Conservation (phyloP, 495 filamentous ascomycete species). For the Podospora anserina region DNA sequence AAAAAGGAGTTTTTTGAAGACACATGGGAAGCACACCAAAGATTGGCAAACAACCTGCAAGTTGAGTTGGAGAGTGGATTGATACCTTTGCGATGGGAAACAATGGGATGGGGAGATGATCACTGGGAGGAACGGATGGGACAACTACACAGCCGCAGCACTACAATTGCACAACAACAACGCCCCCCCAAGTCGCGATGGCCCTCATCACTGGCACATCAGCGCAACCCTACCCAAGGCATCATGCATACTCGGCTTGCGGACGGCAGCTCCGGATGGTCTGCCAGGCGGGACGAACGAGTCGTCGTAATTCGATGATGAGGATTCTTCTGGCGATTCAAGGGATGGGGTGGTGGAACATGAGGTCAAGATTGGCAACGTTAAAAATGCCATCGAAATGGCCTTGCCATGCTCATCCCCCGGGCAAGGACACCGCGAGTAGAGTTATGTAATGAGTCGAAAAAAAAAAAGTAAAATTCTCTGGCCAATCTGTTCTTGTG, state of each 20-base stretch:
- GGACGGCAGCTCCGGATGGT: conserved; percentile 7
- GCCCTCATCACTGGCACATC: background rate
- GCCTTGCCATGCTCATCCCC: background rate
- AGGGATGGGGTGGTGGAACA: background rate
- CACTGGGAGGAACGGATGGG: background rate
- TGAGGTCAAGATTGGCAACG: background rate
- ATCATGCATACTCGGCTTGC: conserved; percentile 2
- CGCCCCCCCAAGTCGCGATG: background rate
- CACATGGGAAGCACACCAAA: background rate
- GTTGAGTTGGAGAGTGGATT: conserved; percentile 6
- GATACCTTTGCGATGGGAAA: background rate
- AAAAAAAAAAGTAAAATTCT: background rate
- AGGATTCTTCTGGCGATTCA: background rate
- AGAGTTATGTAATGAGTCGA: background rate
- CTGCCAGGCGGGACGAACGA: background rate
- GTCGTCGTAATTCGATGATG: background rate
- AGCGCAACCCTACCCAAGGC: background rate
- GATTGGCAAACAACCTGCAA: background rate
- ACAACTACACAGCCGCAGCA: background rate
- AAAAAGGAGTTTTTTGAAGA: conserved; percentile 6
- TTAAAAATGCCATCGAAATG: background rate
- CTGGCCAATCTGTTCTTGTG: background rate
- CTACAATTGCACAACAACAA: background rate
- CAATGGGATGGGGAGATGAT: background rate
- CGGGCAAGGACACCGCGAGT: background rate